Conservation (phyloP, 2,329 filamentous ascomycete species). For the Metarhizium anisopliae region DNA sequence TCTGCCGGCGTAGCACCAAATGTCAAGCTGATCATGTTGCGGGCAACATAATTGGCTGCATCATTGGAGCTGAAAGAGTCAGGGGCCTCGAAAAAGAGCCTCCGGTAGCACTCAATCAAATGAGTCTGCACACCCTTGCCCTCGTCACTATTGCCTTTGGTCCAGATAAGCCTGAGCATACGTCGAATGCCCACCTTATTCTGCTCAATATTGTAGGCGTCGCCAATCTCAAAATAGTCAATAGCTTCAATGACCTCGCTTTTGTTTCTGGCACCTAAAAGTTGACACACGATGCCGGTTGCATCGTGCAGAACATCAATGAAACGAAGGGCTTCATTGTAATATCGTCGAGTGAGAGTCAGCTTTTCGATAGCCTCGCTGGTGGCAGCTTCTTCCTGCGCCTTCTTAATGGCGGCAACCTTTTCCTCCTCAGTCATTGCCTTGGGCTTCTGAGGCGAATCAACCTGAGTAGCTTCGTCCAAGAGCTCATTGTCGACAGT, state of each 20-base stretch:
- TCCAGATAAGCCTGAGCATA: conserved; percentile 98
- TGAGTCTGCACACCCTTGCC: conserved; percentile 96
- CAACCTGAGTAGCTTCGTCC: conserved; percentile 80
- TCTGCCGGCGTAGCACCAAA: conserved; percentile 94
- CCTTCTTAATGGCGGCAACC: conserved; percentile 63
- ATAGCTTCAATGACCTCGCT: conserved; percentile 98
- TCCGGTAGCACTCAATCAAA: conserved; percentile 92
- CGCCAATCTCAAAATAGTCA: conserved; percentile 93
- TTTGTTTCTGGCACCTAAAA: conserved; percentile 92
- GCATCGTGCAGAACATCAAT: conserved; percentile 84
- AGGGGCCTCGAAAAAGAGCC: conserved; percentile 91
- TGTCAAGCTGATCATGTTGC: conserved; percentile 98
- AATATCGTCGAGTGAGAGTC: conserved; percentile 81
- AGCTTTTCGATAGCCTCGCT: conserved; percentile 82
- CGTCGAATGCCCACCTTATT: conserved; percentile 86
- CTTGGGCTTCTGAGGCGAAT: conserved; percentile 55
- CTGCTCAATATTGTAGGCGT: conserved; percentile 93
- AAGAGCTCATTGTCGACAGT: conserved; percentile 70
- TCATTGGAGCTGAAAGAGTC: conserved; percentile 82
- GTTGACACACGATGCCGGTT: conserved; percentile 71
- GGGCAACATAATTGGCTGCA: conserved; percentile 87
- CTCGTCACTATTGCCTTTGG: conserved; percentile 97
- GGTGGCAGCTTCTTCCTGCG: conserved; percentile 78
- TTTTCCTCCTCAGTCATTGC: conserved; percentile 75
- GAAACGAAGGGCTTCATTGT: conserved; percentile 86